Conservation (phyloP, 176 grass and related monocot genomes). For the bread wheat (Triticum aestivum) region DNA sequence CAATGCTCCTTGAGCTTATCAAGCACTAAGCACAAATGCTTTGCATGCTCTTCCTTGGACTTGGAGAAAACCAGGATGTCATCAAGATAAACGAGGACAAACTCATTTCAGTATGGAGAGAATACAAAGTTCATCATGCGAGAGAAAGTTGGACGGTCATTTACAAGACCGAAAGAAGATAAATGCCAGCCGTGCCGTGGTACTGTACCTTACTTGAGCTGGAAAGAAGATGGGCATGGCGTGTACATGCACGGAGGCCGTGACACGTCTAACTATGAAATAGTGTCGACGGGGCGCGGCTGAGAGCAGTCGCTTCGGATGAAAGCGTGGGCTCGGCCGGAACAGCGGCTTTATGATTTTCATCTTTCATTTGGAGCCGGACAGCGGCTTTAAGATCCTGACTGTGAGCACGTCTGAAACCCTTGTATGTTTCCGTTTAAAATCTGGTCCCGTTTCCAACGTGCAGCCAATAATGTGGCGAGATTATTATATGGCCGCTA, state of each 20-base stretch:
- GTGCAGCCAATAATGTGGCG: neutral
- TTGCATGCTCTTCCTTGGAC: too few relatives aligned
- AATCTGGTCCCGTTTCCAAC: neutral
- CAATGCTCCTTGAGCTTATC: too few relatives aligned
- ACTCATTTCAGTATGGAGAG: too few relatives aligned
- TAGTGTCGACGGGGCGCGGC: neutral
- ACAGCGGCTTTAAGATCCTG: neutral
- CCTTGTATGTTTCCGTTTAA: neutral
- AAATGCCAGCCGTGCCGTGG: neutral
- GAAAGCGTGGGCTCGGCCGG: neutral
- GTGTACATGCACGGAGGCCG: neutral
- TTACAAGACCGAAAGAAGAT: too few relatives aligned
- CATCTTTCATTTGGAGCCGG: too few relatives aligned
- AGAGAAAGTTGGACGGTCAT: too few relatives aligned
- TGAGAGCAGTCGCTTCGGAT: neutral
- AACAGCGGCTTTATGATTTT: too few relatives aligned
- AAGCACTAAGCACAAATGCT: too few relatives aligned
- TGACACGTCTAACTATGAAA: neutral
- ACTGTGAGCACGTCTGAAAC: neutral
- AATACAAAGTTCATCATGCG: too few relatives aligned
- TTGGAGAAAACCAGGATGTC: too few relatives aligned
- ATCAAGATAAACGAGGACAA: too few relatives aligned
- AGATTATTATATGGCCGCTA: neutral
- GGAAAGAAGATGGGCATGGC: too few relatives aligned
- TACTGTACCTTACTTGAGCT: neutral